Base-by-base conservation (phyloP, 73 alveolate genomes). In the Symbiodinium pilosum region DNA sequence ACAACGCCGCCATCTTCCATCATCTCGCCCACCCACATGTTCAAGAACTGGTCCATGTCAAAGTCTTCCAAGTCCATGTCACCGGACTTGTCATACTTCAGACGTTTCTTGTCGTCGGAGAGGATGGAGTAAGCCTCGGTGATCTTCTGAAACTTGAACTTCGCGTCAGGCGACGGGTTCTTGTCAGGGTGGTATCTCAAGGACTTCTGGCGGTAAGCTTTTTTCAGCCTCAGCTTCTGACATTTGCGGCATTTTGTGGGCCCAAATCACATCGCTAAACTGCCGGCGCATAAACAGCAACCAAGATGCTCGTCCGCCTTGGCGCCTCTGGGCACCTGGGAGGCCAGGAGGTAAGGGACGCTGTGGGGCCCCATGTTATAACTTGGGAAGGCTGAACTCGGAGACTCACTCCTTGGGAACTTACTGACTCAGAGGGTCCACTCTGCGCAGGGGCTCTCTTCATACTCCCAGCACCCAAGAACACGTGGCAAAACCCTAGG, bases 111-210 rank as follows among this genome's bases (percentile, higher is more conserved):
- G 83, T 99, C 99, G 86, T 99, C 99, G 43, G 99, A 99, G 47
- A 99, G 93, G 28, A 99, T 96, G 40, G 99, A 99, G 73, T 99
- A 99, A 32, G 99, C 99, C 86, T 99, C 99, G n/a, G 99, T 93
- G 38, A 99, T 99, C 77, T 68, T 94, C 99, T 99, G 99, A 44
- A 99, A 99, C 64, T 41, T 94, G 40, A 69, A 40, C 56, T 92
- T 84, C 30, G 99, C 99, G 38, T 91, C 97, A 2, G 97, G 89
- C 34, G 97, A 68, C 11, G 97, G 81, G 56, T 69, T 99, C 98
- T 99, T 99, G 99, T 99, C 99, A 34, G 99, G 99, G 73, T 99
- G 99, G 89, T 99, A 99, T 84, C 94, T 94, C 98, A 99, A 84
- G 7, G 99, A 99, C 84, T 99, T 94, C 94, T 99, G 99, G 89